A percentile compares a stretch with the other conserved stretches of the same genome.
These are phyloP conservation scores for Acidiella bohemica DNA, from an alignment of 495 filamentous ascomycete genomes.

Conservation along the genomic window DNA sequence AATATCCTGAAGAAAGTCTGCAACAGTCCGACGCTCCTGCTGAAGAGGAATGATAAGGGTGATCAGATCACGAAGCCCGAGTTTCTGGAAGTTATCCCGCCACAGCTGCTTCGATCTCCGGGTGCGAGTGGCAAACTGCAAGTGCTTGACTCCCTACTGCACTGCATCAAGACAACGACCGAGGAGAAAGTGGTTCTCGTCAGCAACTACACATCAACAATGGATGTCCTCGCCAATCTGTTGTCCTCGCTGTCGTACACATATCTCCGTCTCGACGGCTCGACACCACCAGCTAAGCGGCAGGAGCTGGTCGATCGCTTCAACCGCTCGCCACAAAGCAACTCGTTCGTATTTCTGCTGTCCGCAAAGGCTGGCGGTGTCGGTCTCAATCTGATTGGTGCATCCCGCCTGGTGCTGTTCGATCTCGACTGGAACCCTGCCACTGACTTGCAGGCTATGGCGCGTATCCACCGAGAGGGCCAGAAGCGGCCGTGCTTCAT, in stretches of 20 bases:
- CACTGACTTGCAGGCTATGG: conserved; percentile 76
- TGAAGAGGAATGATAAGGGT: conserved; percentile 31
- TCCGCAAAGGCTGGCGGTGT: conserved; percentile 67
- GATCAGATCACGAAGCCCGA: conserved; percentile 29
- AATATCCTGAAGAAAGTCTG: conserved; percentile 72
- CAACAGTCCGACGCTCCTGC: conserved; percentile 60
- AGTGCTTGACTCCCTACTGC: conserved; percentile 54
- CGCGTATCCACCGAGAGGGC: conserved; percentile 66
- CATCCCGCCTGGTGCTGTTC: conserved; percentile 61
- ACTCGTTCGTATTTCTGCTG: conserved; percentile 61
- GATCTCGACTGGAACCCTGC: conserved; percentile 79
- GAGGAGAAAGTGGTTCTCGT: conserved; percentile 68
- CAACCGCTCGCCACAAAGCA: conserved; percentile 44
- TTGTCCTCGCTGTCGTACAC: conserved; percentile 49
- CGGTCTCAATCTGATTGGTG: conserved; percentile 67
- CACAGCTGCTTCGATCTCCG: conserved; percentile 42
- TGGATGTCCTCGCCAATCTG: conserved; percentile 54
- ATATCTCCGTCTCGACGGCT: conserved; percentile 62
- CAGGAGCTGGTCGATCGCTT: conserved; percentile 67
- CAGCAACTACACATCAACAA: conserved; percentile 68
- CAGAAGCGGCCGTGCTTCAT: conserved; percentile 59
- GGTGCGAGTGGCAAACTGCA: conserved; percentile 57
- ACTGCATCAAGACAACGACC: conserved; percentile 41
- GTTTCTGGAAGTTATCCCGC: conserved; percentile 48
- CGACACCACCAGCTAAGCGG: conserved; percentile 52